Base-by-base conservation (phyloP, 2,329 filamentous ascomycete species). In the Huntiella abstrusa region DNA sequence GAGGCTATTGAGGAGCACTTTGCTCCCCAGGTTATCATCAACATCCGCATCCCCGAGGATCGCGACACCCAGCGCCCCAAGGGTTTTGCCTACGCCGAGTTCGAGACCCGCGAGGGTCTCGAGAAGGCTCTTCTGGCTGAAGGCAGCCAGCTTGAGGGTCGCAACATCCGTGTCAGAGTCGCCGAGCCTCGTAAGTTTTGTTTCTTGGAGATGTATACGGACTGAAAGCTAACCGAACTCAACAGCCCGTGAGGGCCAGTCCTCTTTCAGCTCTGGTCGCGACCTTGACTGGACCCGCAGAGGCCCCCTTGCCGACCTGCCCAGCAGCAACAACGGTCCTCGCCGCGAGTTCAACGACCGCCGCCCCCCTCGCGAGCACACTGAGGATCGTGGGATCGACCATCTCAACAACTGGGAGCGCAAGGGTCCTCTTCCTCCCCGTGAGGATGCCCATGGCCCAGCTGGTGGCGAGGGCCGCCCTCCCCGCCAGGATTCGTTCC, bases 81-180 rank as follows among this genome's bases (percentile, higher is more conserved):
- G 70, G 91, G 91, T 42, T 98, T 98, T 57, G 91, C 88, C 51
- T 98, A 98, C 61, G 88, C 93, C 53, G 91, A 98, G 63, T 98
- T 98, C 58, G 77, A 71, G 54, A 80, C 77, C 44, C 67, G 91
- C 39, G 88, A 96, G 43, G 88, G 88, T 50, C 69, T 98, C 57
- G 92, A 93, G 69, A 81, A 86, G 64, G 91, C 91, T 48, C 73
- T 98, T 53, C 75, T 77, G 49, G 73, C 91, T 52, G 87, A 87
- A 57, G 83, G 85, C 56, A 70, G 76, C 51, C 77, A 75, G 49
- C 87, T 96, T 62, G 81, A 92, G 61, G 86, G 86, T 55, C 80
- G 91, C 55, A 82, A 79, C 59, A 86, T 98, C 61, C 79, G 85
- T 60, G 80, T 96, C 60, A 95, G 87, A 68, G 80, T 98, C 59